Percentiles rank a stretch among this genome's conserved stretches.
phyloP scores from a whole-genome alignment of 148 eudicot genomes.

The Vaccinium darrowii region DNA sequence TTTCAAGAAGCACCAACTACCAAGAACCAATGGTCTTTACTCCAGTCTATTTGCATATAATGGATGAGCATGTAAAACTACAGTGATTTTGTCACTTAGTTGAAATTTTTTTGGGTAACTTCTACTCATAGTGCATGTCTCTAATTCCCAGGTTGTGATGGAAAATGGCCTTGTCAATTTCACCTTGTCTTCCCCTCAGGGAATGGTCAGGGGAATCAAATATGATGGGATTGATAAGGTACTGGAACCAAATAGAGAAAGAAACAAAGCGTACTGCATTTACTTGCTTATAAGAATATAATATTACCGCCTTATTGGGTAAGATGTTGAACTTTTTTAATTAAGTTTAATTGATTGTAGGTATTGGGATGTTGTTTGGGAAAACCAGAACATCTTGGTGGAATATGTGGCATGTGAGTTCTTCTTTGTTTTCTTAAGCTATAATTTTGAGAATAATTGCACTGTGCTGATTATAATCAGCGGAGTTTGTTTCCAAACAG shows the following conservation, averaged over 20 bases:
- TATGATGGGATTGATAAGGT: slow-evolving; percentile 44
- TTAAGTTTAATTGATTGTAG: slow-evolving; percentile 15
- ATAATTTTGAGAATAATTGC: not conserved
- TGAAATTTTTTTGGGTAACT: not conserved
- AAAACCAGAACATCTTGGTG: slow-evolving; percentile 19
- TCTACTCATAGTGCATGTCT: not conserved
- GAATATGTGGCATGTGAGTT: slow-evolving; percentile 29
- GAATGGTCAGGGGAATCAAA: slow-evolving; percentile 34
- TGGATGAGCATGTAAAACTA: slow-evolving; percentile 11
- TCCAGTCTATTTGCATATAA: slow-evolving; percentile 8
- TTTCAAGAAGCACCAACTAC: not conserved
- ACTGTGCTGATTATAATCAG: not conserved
- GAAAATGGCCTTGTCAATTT: slow-evolving; percentile 51
- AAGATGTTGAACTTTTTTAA: not conserved
- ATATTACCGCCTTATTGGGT: not conserved
- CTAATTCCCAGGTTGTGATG: slow-evolving; percentile 34
- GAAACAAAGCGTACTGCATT: slow-evolving; percentile 46
- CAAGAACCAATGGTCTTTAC: not conserved
- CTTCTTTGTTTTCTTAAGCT: not conserved
- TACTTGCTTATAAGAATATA: not conserved
- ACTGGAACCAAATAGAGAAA: slow-evolving; percentile 31
- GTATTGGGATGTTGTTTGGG: slow-evolving; percentile 61
- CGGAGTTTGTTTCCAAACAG: not conserved
- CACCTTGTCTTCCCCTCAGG: slow-evolving; percentile 41
- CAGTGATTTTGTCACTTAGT: not conserved